Evolutionary conservation across 2,329 filamentous ascomycete species (phyloP), one percentile per base, ranked within the genome.

Genomic region (Zasmidium cellare): DNA sequence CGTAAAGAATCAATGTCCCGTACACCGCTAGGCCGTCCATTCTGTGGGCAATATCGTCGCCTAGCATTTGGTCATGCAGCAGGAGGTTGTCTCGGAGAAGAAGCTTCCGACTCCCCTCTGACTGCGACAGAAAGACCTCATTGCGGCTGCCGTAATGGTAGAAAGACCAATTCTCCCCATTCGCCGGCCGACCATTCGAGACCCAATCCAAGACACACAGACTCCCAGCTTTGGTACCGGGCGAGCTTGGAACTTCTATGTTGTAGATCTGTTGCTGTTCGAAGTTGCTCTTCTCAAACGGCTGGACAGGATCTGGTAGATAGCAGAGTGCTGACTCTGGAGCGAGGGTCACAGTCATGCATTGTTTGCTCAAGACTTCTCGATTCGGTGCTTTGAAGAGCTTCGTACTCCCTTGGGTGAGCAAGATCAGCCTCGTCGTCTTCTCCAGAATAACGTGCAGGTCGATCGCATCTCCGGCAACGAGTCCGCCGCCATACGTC

Each of bases 121-220:
- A 22, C 60, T 44, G 77, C 71, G 12, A 65, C 68, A 74, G 67
- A 86, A 89, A 93, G n/a, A 97, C 82, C 76, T 99, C 94, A 71
- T 97, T 97, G 63, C 89, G 83, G 9, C 91, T 92, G 58, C 81
- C 84, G 86, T 94, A 97, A 61, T 82, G 83, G 56, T 82, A 78
- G 60, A 97, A 87, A 65, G 87, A 87, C 94, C 94, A 99, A 62
- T 91, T 83, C 76, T 99, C 94, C 22, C 92, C 92, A 48, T 90
- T 84, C 3, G 94, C 92, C 3, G 82, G 85, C 18, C 94, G 85
- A 7, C 94, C 94, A 69, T 93, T 90, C 1, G 87, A 96, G 6
- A 97, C 92, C 94, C 94, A 99, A 74, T 99, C 94, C 47, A 96
- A 79, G 1, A 96, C 82, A 70, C 92, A 96, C 14, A 97, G 76